A percentile compares a stretch with the other conserved stretches of the same genome.
phyloP scores from a whole-genome alignment of 257 asterid species.

The Sherardia arvensis region DNA sequence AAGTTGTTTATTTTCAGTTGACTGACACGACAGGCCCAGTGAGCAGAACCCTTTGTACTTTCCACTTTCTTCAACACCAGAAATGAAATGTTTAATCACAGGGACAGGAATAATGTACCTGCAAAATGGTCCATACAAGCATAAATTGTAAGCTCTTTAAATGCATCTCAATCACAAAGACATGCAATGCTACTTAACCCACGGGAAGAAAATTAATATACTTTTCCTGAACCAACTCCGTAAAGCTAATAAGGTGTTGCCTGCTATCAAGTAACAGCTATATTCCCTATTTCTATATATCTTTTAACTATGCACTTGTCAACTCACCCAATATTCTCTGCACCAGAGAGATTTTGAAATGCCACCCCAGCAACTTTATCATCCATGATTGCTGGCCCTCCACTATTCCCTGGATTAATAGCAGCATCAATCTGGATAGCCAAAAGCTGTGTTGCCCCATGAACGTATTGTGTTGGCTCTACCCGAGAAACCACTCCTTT shows the following conservation, averaged over 20 bases:
- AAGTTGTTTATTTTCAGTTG: constrained; percentile 83
- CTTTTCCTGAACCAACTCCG: neutral
- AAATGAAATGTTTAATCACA: constrained; percentile 75
- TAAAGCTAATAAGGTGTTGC: neutral
- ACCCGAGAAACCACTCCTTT: constrained; percentile 98
- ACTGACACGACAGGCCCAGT: constrained; percentile 87
- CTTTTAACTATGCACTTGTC: neutral
- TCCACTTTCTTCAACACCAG: constrained; percentile 88
- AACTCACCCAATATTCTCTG: constrained; percentile 86
- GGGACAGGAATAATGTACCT: constrained; percentile 96
- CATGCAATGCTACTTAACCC: neutral
- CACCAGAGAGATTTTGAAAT: constrained; percentile 95
- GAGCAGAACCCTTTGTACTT: constrained; percentile 85
- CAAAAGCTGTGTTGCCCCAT: constrained; percentile 83
- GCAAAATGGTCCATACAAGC: constrained; percentile 11
- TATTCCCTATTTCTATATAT: neutral
- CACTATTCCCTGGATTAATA: constrained; percentile 96
- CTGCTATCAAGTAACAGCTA: neutral
- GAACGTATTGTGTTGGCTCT: constrained; percentile 93
- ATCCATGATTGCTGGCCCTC: constrained; percentile 98
- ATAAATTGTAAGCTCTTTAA: neutral
- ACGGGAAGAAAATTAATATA: neutral
- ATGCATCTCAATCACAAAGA: neutral
- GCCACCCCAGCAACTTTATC: constrained; percentile 98
- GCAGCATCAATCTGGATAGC: constrained; percentile 99